phyloP scores from a whole-genome alignment of 305 asterid species.

The Fraxinus velutina region DNA sequence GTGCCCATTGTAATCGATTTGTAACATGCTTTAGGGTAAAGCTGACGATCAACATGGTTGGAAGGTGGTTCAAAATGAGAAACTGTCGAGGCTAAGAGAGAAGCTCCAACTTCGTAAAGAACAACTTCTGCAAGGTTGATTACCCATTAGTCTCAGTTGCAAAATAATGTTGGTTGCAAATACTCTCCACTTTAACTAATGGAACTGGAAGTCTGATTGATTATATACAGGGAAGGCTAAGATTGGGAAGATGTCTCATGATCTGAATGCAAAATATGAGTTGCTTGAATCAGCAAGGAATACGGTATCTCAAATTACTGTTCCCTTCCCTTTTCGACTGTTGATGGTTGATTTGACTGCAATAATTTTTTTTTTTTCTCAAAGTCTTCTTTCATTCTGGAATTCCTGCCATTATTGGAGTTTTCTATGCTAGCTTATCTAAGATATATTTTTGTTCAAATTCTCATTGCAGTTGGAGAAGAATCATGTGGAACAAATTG shows the following conservation, averaged over 20 bases:
- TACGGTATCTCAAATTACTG: constrained; percentile 40
- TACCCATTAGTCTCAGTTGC: constrained; percentile 20
- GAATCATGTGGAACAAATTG: constrained; percentile 67
- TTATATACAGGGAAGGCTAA: constrained; percentile 60
- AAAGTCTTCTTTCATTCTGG: not conserved
- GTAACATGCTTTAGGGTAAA: constrained; percentile 56
- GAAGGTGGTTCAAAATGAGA: constrained; percentile 80
- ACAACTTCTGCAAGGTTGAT: constrained; percentile 65
- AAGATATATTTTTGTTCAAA: constrained; percentile 23
- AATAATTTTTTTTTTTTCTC: constrained; percentile 8
- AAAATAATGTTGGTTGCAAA: constrained; percentile 7
- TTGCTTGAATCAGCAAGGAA: constrained; percentile 67
- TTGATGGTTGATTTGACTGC: constrained; percentile 12
- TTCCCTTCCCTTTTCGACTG: constrained; percentile 5
- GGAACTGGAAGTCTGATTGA: constrained; percentile 28
- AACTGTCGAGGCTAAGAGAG: constrained; percentile 62
- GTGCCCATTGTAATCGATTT: not conserved
- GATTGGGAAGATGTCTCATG: constrained; percentile 63
- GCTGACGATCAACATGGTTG: constrained; percentile 94
- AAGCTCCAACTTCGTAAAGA: constrained; percentile 66
- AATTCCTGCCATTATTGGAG: constrained; percentile 4
- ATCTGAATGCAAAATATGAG: constrained; percentile 59
- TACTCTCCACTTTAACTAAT: constrained; percentile 10
- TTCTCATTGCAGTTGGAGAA: constrained; percentile 67
- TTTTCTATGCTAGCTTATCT: constrained; percentile 15